Conservation (phyloP, 768 basidiomycete genomes). For the Pleurotus djamor region DNA sequence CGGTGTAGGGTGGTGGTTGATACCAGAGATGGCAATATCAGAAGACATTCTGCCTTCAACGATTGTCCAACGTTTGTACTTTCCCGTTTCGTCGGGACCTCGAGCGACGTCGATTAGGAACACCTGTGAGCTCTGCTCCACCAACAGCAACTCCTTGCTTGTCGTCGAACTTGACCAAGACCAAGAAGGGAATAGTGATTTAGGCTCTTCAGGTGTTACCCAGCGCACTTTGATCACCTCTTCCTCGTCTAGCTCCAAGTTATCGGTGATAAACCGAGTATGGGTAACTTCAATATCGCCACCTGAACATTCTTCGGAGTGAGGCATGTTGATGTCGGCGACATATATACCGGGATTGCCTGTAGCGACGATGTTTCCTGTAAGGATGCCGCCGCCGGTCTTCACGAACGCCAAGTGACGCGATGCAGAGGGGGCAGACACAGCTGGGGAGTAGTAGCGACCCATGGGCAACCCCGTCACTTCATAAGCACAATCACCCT, state of each 20-base stretch:
- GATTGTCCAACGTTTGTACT: constrained; percentile 44
- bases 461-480: constrained; percentile 60
- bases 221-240: constrained; percentile 48
- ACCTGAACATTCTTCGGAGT: constrained; percentile 5
- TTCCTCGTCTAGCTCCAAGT: constrained; percentile 41
- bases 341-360: constrained; percentile 63
- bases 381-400: constrained; percentile 54
- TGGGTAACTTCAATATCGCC: constrained; percentile 39
- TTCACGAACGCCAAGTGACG: constrained; percentile 58
- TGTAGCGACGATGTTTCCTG: constrained; percentile 66
- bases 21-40: constrained; percentile 49
- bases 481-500: constrained; percentile 39
- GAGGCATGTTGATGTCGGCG: constrained; percentile 53
- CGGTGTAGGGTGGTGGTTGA: neutral
- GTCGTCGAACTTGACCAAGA: constrained; percentile 26
- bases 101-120: constrained; percentile 50
- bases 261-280: constrained; percentile 47
- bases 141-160: constrained; percentile 42
- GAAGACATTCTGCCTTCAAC: constrained; percentile 55
- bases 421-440: constrained; percentile 43
- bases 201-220: constrained; percentile 17
- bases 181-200: neutral
- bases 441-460: constrained; percentile 58
- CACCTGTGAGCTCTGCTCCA: constrained; percentile 51
- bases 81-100: constrained; percentile 42